Conservation (phyloP, 805 yeast genomes). For the Candida dendrica region DNA sequence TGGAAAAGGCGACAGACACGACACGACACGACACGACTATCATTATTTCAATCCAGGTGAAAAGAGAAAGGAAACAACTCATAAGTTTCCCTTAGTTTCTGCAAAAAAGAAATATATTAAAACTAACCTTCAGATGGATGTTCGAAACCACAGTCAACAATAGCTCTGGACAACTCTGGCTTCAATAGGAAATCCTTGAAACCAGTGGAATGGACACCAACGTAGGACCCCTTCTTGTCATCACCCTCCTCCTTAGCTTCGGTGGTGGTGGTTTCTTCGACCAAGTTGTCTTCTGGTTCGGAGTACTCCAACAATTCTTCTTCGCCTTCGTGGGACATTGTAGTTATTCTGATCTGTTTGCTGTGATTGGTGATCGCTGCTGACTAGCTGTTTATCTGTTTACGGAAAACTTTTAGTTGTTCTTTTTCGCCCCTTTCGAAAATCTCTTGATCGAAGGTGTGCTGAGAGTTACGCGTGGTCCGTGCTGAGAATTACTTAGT, state of each 20-base stretch:
- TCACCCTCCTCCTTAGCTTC: constrained; percentile 50
- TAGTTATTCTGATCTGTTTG: background rate
- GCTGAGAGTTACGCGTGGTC: too few species aligned
- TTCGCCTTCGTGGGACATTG: constrained; percentile 96
- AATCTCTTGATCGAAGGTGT: too few species aligned
- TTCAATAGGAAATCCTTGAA: constrained; percentile 95
- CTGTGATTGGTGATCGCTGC: background rate
- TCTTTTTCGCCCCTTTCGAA: too few species aligned
- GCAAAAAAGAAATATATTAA: constrained; percentile 2
- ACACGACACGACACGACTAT: too few species aligned
- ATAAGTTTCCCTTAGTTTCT: background rate
- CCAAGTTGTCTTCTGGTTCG: constrained; percentile 92
- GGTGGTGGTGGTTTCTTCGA: constrained; percentile 39
- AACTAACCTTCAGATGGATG: constrained; percentile 98
- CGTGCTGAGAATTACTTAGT: too few species aligned
- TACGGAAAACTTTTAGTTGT: too few species aligned
- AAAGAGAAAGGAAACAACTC: background rate
- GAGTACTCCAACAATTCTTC: constrained; percentile 99
- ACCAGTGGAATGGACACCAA: constrained; percentile 97
- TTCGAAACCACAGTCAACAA: constrained; percentile 98
- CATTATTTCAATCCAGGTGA: too few species aligned
- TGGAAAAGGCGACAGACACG: too few species aligned
- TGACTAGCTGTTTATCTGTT: background rate
- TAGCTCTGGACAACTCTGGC: constrained; percentile 95
- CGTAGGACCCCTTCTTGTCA: constrained; percentile 94